These are phyloP conservation scores for Boletus vermiculosoides DNA, from an alignment of 768 basidiomycete species.

Conservation along the genomic window DNA sequence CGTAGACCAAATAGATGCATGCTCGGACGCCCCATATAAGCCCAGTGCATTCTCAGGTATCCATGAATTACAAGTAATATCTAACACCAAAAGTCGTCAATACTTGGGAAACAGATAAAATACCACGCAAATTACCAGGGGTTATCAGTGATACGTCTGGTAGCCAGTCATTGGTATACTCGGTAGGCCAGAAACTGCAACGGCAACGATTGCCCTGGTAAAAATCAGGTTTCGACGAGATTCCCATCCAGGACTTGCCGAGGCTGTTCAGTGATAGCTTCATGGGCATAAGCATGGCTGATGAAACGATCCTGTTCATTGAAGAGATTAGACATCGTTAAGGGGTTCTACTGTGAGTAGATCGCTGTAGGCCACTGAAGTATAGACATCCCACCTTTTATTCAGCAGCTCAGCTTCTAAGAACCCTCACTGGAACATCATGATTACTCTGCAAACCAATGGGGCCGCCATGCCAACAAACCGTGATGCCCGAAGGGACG, in stretches of 20 bases:
- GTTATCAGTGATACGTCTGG: not conserved
- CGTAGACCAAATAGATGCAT: not conserved
- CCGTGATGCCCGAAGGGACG: too few relatives aligned
- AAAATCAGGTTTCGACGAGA: not conserved
- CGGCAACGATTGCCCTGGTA: not conserved
- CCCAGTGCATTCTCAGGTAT: conserved; percentile 1
- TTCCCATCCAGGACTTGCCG: not conserved
- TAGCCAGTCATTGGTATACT: not conserved
- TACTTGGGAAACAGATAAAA: not conserved
- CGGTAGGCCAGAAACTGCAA: not conserved
- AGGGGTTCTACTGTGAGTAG: not conserved
- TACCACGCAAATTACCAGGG: not conserved
- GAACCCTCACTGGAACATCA: not conserved
- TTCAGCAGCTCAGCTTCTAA: not conserved
- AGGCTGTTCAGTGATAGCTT: not conserved
- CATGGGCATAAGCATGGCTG: not conserved
- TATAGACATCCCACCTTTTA: conserved; percentile 12
- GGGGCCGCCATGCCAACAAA: not conserved
- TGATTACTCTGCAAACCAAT: not conserved
- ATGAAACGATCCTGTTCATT: not conserved
- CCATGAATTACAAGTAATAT: not conserved
- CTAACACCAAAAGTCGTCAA: conserved; percentile 4
- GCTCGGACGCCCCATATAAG: not conserved
- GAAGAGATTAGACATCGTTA: conserved; percentile 2
- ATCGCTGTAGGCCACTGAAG: not conserved